Evolutionary conservation across 2,329 filamentous ascomycete genomes (phyloP), one percentile per base, ranked within the genome.

Genomic region (Pseudogymnoascus sp.): DNA sequence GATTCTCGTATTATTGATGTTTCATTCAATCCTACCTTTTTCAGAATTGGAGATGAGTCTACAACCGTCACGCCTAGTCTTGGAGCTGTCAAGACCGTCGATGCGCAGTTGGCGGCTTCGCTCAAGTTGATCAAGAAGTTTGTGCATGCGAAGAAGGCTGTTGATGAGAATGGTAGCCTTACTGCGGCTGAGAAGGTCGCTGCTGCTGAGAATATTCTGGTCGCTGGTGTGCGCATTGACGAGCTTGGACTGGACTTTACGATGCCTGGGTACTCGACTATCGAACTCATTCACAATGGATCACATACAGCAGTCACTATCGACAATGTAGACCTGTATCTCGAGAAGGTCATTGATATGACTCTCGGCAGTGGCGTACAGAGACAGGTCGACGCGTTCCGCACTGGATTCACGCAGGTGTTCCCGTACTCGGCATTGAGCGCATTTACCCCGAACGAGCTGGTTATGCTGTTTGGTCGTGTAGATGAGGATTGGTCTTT

Each of bases 1-100:
- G 95, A 99, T 74, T 97, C 93, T 0, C 86, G 95, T 61, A 97
- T 99, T 73, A 97, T 99, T 68, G 95, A 99, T 71, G 87, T 99
- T 67, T 95, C 93, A 62, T 95, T 99, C 77, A 99, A 97, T 72
- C 90, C 95, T 1, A 96, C 92, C 5, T 97, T 99, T 79, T 99
- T 99, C 86, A 90, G 93, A 63, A 90, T 97, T 67, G 91, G 90
- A 14, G 90, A 96, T 69, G 82, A 71, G 59, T 70, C 79, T 12
- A 79, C 79, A 14, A 78, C 85, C 0, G 87, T 96, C 3, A 87
- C 87, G 21, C 92, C 93, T 11, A 96, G 93, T 0, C 81, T 99
- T 6, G 92, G 91, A 5, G 90, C 95, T 1, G 87, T 99, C 58
- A 96, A 93, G 73, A 85, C 89, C 4, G 92, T 99, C 4, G 95